A percentile compares a stretch with the other conserved stretches of the same genome.
These are phyloP conservation scores for Jaltomata sinuosa DNA, from an alignment of 257 asterid species.

Conservation along the genomic window DNA sequence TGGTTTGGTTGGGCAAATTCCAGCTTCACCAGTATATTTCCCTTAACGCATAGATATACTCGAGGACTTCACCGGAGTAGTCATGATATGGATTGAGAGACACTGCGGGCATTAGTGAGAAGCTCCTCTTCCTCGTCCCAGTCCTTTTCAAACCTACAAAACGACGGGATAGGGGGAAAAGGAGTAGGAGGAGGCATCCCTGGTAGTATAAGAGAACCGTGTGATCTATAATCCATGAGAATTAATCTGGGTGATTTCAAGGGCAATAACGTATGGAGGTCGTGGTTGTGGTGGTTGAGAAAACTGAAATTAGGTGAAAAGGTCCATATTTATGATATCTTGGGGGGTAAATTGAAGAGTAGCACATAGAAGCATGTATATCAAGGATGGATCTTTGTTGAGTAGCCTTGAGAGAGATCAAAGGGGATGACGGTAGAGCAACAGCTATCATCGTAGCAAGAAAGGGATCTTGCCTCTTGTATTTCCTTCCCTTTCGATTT, in stretches of 20 bases:
- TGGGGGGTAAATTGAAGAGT: neutral
- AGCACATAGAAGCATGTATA: neutral
- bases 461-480: neutral
- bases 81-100: neutral
- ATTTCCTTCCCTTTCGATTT: neutral
- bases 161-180: neutral
- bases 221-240: neutral
- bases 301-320: neutral
- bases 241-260: neutral
- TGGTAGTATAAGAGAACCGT: neutral
- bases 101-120: neutral
- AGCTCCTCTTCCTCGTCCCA: neutral
- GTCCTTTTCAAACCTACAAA: neutral
- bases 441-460: neutral
- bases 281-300: neutral
- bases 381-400: neutral
- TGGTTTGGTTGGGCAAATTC: neutral
- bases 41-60: neutral
- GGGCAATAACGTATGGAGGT: neutral
- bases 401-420: neutral
- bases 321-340: neutral
- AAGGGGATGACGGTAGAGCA: neutral
- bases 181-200: neutral
- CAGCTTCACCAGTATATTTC: neutral
- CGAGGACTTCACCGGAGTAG: neutral